phyloP scores from a whole-genome alignment of 805 yeast genomes.

The Debaryomyces tyrocola region DNA sequence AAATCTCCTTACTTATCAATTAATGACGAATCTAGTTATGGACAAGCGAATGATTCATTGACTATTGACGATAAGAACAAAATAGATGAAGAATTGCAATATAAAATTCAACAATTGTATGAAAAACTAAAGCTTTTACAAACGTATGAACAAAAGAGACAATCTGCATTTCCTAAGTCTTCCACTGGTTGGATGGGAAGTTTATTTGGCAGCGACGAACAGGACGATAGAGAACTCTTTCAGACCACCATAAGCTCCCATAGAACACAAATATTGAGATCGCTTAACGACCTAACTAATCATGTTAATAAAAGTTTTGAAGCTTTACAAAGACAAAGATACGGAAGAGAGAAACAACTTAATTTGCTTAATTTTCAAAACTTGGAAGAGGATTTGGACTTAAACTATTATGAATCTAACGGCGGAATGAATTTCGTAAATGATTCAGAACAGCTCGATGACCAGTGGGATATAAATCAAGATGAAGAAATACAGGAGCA shows the following conservation, averaged over 20 bases:
- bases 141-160: slow-evolving; percentile 52
- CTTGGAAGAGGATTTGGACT: slow-evolving; percentile 34
- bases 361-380: slow-evolving; percentile 41
- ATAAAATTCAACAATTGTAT: slow-evolving; percentile 51
- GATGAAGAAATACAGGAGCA: slow-evolving; percentile 13
- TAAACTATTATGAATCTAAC: slow-evolving; percentile 1
- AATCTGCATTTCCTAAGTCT: slow-evolving; percentile 13
- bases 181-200: slow-evolving; percentile 14
- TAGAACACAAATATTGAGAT: slow-evolving; percentile 49
- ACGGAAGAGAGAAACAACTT: slow-evolving; percentile 37
- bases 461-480: slow-evolving; percentile 4
- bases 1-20: slow-evolving; percentile 26
- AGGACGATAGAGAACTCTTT: slow-evolving; percentile 32
- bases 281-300: slow-evolving; percentile 46
- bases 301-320: slow-evolving; percentile 46
- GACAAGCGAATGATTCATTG: slow-evolving; percentile 19
- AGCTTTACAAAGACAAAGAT: slow-evolving; percentile 49
- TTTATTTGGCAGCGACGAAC: slow-evolving; percentile 30
- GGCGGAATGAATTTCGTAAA: not conserved
- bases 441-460: slow-evolving; percentile 7
- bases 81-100: slow-evolving; percentile 54
- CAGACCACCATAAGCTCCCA: slow-evolving; percentile 42
- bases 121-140: slow-evolving; percentile 51
- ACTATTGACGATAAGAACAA: slow-evolving; percentile 51
- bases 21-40: slow-evolving; percentile 15